These are phyloP conservation scores for Rhizopogon vulgaris DNA, from an alignment of 768 basidiomycete genomes.

Conservation along the genomic window DNA sequence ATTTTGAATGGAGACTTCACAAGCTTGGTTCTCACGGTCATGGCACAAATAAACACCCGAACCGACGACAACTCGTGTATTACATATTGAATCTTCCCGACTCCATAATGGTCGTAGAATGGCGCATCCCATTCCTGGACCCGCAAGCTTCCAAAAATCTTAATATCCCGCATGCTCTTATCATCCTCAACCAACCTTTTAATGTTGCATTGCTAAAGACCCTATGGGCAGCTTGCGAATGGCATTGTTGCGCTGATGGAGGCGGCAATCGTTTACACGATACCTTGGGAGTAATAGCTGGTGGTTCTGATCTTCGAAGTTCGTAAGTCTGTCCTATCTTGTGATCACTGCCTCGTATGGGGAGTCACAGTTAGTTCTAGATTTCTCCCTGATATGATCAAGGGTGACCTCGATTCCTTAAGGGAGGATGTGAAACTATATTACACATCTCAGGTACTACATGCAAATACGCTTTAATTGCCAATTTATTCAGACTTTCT, in stretches of 20 bases:
- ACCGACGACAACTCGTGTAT: too few species aligned
- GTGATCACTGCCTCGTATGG: neutral
- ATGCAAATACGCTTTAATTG: conserved; percentile 1
- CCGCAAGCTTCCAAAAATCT: conserved; percentile 7
- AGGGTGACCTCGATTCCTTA: conserved; percentile 91
- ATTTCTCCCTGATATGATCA: conserved; percentile 80
- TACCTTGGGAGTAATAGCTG: conserved; percentile 16
- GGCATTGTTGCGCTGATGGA: conserved; percentile 78
- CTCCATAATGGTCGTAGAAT: conserved; percentile 7
- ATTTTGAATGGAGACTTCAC: too few species aligned
- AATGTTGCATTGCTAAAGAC: conserved; percentile 51
- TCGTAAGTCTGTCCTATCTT: conserved; percentile 9
- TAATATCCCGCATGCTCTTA: conserved; percentile 43
- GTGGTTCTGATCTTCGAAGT: conserved; percentile 5
- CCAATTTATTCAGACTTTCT: neutral
- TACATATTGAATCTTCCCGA: too few species aligned
- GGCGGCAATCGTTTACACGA: conserved; percentile 85
- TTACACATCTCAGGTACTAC: conserved; percentile 52
- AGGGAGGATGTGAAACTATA: conserved; percentile 65
- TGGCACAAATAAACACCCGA: too few species aligned
- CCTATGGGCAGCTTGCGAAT: conserved; percentile 48
- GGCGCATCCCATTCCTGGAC: conserved; percentile 20
- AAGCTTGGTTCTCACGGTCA: neutral
- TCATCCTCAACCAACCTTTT: conserved; percentile 91
- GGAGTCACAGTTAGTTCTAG: conserved; percentile 28